Evolutionary conservation across 2,329 filamentous ascomycete species (phyloP), one percentile per base, ranked within the genome.

Genomic region (Beauveria asiatica): DNA sequence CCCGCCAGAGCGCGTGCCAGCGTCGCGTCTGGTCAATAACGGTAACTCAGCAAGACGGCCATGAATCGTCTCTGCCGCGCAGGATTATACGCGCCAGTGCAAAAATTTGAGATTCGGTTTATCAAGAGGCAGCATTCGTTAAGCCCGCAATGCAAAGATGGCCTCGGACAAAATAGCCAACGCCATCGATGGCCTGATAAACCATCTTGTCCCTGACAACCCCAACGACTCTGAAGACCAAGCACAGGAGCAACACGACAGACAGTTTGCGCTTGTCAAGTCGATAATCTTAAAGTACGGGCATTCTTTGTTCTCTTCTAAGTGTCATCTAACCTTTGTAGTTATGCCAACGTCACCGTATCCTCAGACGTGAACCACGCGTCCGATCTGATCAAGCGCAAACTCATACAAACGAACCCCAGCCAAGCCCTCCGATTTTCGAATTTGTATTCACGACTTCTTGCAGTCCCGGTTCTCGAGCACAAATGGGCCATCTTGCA

Each of bases 401-500:
- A 89, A 74, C 80, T 99, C 64, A 84, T 95, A 61, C 85, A 89
- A 67, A 88, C 87, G 66, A 90, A 91, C 69, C 83, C 83, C 50
- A 88, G 83, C 64, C 89, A 92, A 73, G 91, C 92, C 3, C 80
- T 93, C 21, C 84, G 87, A 63, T 96, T 97, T 74, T 88, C 91
- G 25, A 95, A 96, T 69, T 82, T 99, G 30, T 96, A 97, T 74
- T 91, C 90, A 39, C 84, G 91, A 60, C 82, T 99, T 19, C 80
- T 97, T 27, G 89, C 90, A n/a, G 85, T 97, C 65, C 92, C 92
- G 0, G 92, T 97, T 6, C 81, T 99, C 49, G 89, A 90, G 68
- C 89, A 96, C 73, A 99, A 99, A 81, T 97, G 92, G 92, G 91
- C 89, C 3, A 97, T 99, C 65, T 80, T 99, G 21, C 95, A 95